Conservation (phyloP, 2,329 filamentous ascomycete species). For the Talaromyces sp. region DNA sequence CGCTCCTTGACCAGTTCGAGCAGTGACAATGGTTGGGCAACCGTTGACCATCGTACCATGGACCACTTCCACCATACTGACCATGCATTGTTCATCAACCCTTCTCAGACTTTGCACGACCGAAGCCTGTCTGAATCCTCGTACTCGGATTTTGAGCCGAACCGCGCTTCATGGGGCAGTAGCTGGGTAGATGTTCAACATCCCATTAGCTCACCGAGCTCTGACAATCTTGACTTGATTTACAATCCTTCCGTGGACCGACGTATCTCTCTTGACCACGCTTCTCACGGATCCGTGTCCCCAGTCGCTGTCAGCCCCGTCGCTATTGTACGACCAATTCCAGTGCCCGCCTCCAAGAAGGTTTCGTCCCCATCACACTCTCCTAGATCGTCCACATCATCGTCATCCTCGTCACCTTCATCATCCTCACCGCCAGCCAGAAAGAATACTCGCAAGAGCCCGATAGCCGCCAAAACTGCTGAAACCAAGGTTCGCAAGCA, state of each 20-base stretch:
- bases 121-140: slow-evolving; percentile 83
- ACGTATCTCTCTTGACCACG: slow-evolving; percentile 38
- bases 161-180: slow-evolving; percentile 60
- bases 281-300: slow-evolving; percentile 40
- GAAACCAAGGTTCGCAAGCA: slow-evolving; percentile 78
- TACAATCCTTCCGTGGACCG: slow-evolving; percentile 37
- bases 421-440: slow-evolving; percentile 62
- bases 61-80: slow-evolving; percentile 55
- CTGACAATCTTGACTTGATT: slow-evolving; percentile 63
- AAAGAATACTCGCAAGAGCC: slow-evolving; percentile 65
- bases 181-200: slow-evolving; percentile 81
- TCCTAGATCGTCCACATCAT: slow-evolving; percentile 56
- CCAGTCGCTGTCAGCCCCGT: slow-evolving; percentile 59
- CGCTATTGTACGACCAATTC: slow-evolving; percentile 62
- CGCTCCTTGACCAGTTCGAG: slow-evolving; percentile 73
- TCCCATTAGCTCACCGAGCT: slow-evolving; percentile 76
- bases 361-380: slow-evolving; percentile 53
- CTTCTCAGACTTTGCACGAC: slow-evolving; percentile 81
- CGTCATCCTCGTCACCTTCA: slow-evolving; percentile 56
- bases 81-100: slow-evolving; percentile 75
- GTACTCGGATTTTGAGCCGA: slow-evolving; percentile 61
- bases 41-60: slow-evolving; percentile 70
- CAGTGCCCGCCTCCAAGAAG: slow-evolving; percentile 44
- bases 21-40: slow-evolving; percentile 81
- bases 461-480: slow-evolving; percentile 69